Conservation (phyloP, 1,139 yeast genomes). For the Taphrina populina region DNA sequence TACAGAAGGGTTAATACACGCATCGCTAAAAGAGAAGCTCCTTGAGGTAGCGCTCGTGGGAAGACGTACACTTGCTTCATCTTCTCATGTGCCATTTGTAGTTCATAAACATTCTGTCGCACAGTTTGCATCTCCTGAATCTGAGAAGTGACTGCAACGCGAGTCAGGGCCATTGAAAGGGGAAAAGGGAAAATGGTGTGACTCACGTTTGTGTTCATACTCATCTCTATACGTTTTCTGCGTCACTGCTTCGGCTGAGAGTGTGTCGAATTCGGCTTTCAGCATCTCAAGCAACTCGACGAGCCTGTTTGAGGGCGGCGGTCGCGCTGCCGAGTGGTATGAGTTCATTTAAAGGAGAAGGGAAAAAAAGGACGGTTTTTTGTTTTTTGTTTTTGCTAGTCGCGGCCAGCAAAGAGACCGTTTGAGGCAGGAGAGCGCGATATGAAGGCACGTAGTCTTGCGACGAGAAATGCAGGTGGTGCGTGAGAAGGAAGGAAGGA, state of each 20-base stretch:
- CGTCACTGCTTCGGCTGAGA: constrained; percentile 80
- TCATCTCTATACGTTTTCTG: constrained; percentile 92
- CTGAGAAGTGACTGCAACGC: constrained; percentile 64
- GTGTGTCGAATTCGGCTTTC: constrained; percentile 84
- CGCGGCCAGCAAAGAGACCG: not conserved
- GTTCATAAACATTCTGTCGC: constrained; percentile 87
- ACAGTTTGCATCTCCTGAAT: constrained; percentile 93
- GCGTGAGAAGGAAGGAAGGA: not conserved
- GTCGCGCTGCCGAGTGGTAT: constrained; percentile 28
- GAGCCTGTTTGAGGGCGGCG: constrained; percentile 50
- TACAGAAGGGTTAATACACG: too few relatives aligned
- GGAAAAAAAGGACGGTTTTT: not conserved
- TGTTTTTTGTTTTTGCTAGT: not conserved
- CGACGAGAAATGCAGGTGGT: not conserved
- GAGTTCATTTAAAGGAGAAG: constrained; percentile 28
- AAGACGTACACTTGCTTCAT: constrained; percentile 70
- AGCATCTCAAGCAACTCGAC: constrained; percentile 86
- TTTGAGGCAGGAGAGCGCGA: not conserved
- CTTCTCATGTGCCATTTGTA: constrained; percentile 90
- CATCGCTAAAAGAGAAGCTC: too few relatives aligned
- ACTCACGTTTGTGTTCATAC: constrained; percentile 69
- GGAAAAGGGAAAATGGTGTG: not conserved
- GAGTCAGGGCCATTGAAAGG: constrained; percentile 23
- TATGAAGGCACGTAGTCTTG: not conserved
- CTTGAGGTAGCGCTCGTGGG: too few relatives aligned